Base-by-base conservation (phyloP, 352 stramenopile genomes). In the Phytopythium cucurbitacearum region DNA sequence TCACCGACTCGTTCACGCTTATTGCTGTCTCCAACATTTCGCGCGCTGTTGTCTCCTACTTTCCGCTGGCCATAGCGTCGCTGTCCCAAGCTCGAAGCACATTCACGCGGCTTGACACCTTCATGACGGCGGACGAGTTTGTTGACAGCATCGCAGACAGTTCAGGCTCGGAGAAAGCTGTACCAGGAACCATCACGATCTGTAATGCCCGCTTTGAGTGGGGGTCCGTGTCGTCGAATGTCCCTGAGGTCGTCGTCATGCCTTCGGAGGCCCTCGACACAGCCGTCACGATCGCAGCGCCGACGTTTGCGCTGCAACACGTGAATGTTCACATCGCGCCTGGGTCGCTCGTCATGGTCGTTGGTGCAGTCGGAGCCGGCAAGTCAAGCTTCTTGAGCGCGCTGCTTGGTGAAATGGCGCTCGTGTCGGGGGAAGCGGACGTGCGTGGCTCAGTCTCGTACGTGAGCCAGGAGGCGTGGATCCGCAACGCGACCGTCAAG, bases 401-500 rank as follows among this genome's bases (percentile, higher is more conserved):
- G 4, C 37, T 88, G 3, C 60, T 88, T 1, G 77, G 77, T 2
- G 72, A 80, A 42, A 86, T 86, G 74, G 41, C 52, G 5, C 58
- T 48, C 9, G 57, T 48, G 3, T 49, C 44, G 2, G 70, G 74
- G n/a, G 36, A 50, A 0, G 42, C 74, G 4, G 37, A 43, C 0
- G 58, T 85, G 4, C 38, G 37, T 6, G 77, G 74, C 0, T 46
- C 51, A 0, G 39, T 87, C 0, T 77, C 91, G 15, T 97, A 97
- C 64, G 89, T 80, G 34, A 79, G 80, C 28, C 95, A 98, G 69
- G 73, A 94, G 37, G 65, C 90, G 5, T 98, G 89, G 86, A 97
- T 98, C 55, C 69, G 94, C 9, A 97, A 98, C 59, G 62, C 74
- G 11, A 96, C 83, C 34, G 56, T 98, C 7, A 60, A 72, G 12